phyloP scores from a whole-genome alignment of 2,329 filamentous ascomycete species.

The Nothophaeocryptopus gaeumannii region DNA sequence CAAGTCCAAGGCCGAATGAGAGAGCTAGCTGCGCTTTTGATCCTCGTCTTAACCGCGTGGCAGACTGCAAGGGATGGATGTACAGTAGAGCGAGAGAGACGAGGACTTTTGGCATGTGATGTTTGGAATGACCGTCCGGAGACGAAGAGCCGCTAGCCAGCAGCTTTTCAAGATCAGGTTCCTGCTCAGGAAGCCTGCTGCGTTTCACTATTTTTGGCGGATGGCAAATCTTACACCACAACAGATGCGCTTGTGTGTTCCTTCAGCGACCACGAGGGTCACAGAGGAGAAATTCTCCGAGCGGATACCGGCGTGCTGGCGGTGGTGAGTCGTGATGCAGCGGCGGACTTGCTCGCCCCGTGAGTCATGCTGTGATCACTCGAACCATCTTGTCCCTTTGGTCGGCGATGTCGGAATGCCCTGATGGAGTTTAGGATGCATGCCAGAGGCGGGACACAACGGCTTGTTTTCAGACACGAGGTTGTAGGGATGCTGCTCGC shows the following conservation, averaged over 20 bases:
- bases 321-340: slow-evolving; percentile 10
- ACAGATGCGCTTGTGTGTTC: slow-evolving; percentile 4
- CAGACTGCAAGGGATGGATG: not conserved
- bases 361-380: slow-evolving; percentile 21
- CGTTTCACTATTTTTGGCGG: slow-evolving; percentile 22
- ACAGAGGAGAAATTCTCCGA: slow-evolving; percentile 19
- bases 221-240: slow-evolving; percentile 13
- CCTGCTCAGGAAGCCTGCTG: slow-evolving; percentile 11
- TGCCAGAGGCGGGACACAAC: slow-evolving; percentile 18
- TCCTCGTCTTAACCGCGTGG: not conserved
- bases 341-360: slow-evolving; percentile 21
- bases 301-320: slow-evolving; percentile 13
- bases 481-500: slow-evolving; percentile 17
- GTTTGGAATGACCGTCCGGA: not conserved
- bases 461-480: slow-evolving; percentile 25
- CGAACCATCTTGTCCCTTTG: slow-evolving; percentile 11
- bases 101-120: slow-evolving; percentile 2
- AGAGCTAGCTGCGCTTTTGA: not conserved
- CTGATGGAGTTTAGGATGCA: slow-evolving; percentile 11
- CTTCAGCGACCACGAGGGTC: slow-evolving; percentile 11
- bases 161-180: slow-evolving; percentile 8
- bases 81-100: not conserved
- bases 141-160: not conserved
- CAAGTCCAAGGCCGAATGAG: not conserved
- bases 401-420: slow-evolving; percentile 14